Evolutionary conservation across 306 rosid species (phyloP).

Genomic region (Glycine tomentella): DNA sequence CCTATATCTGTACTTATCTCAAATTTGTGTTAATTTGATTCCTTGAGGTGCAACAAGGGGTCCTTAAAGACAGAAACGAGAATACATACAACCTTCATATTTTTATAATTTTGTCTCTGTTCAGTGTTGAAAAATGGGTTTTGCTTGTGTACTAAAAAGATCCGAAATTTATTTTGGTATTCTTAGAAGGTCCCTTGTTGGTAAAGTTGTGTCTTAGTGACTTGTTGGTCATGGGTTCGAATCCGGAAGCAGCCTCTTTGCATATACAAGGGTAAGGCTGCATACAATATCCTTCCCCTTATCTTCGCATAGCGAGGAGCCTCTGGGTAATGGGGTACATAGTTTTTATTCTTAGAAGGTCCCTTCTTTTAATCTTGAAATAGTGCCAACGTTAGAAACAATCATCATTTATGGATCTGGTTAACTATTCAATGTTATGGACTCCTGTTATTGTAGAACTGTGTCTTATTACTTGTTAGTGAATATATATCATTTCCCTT

Average conservation of each 20-base stretch:
- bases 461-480: not conserved
- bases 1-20: conserved; percentile 8
- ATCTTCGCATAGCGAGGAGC: too few relatives aligned
- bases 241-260: too few relatives aligned
- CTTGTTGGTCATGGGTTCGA: too few relatives aligned
- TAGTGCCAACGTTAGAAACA: conserved; percentile 17
- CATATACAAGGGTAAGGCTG: too few relatives aligned
- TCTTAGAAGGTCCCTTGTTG: not conserved
- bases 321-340: too few relatives aligned
- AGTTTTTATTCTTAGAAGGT: not conserved
- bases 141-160: not conserved
- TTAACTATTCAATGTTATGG: conserved; percentile 26
- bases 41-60: conserved; percentile 33
- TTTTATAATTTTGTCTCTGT: conserved; percentile 19
- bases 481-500: conserved; percentile 16
- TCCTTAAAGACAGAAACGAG: not conserved
- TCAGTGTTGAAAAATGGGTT: conserved; percentile 23
- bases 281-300: too few relatives aligned
- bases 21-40: conserved; percentile 9
- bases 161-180: too few relatives aligned
- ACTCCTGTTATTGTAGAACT: conserved; percentile 20
- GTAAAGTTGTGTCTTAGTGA: too few relatives aligned
- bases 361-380: conserved; percentile 28
- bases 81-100: not conserved
- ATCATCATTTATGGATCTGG: conserved; percentile 19